Evolutionary conservation across 148 eudicot species (phyloP), one percentile per base, ranked within the genome.

Genomic region (Silene conica): DNA sequence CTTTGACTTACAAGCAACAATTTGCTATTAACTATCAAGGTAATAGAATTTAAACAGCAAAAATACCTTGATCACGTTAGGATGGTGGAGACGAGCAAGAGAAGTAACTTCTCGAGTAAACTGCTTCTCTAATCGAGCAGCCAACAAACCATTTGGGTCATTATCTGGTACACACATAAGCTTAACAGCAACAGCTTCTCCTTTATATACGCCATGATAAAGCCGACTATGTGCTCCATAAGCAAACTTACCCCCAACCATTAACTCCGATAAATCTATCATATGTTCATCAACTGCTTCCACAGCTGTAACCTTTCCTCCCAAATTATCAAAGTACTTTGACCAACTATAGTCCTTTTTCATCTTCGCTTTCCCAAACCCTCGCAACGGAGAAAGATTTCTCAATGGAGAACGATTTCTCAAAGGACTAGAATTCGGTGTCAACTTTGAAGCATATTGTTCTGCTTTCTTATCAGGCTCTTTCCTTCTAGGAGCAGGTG

Each of bases 201-300:
- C 92, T 82, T 86, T 88, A 20, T 94, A 94, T 1, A 74, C 82
- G 16, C 96, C 98, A 85, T 86, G 97, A 77, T 91, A 85, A 71
- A 91, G 93, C 79, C 87, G 90, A 76, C 95, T 89, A 26, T 88
- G 82, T 11, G 92, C 96, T 25, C 98, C 98, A 81, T 89, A 88
- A 76, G 97, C 96, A 86, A 94, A 94, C 80, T 73, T 87, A 68
- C 71, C 86, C 50, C 98, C 98, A 25, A 94, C 81, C 74, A 83
- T 82, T 13, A 91, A 77, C 83, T 89, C 76, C 5, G 96, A 91
- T 64, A 89, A 86, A 87, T 94, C 97, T 41, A 87, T 87, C 84
- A 80, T 80, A 76, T 85, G 79, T 72, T 89, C 97, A 60, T 91
- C 98, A 2, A 75, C 90, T 2, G 88, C 74, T 73, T 91, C 98